Evolutionary conservation across 192 early-diverging fungal genomes (phyloP).

Genomic region (Pilobolus umbonatus): DNA sequence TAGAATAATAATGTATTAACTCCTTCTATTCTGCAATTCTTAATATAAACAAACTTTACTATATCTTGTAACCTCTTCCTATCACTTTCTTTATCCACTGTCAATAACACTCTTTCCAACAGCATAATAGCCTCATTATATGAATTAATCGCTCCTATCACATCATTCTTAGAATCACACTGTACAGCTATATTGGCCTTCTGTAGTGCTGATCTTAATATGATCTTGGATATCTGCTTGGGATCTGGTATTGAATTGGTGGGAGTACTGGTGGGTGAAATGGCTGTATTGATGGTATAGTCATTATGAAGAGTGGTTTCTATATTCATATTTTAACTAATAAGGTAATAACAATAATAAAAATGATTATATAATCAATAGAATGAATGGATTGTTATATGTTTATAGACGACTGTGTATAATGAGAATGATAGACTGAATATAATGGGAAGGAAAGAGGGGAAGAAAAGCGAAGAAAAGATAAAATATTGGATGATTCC

Average conservation of each 20-base stretch:
- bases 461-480: too few relatives aligned
- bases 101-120: conserved; percentile 21
- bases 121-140: conserved; percentile 33
- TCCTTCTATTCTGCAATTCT: background rate
- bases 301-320: background rate
- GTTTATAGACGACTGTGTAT: too few relatives aligned
- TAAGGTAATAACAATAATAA: background rate
- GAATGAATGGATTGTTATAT: background rate
- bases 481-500: too few relatives aligned
- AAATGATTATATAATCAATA: background rate
- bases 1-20: background rate
- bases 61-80: conserved; percentile 28
- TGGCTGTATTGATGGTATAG: conserved; percentile 3
- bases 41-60: conserved; percentile 14
- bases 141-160: conserved; percentile 27
- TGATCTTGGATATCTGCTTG: conserved; percentile 26
- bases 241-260: conserved; percentile 2
- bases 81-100: conserved; percentile 25
- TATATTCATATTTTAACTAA: background rate
- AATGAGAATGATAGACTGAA: too few relatives aligned
- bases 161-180: conserved; percentile 31
- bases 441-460: too few relatives aligned
- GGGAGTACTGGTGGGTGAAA: background rate
- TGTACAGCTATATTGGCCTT: conserved; percentile 33
- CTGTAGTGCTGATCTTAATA: conserved; percentile 28